Conservation (phyloP, 768 basidiomycete species). For the Naganishia vaughanmartiniae region DNA sequence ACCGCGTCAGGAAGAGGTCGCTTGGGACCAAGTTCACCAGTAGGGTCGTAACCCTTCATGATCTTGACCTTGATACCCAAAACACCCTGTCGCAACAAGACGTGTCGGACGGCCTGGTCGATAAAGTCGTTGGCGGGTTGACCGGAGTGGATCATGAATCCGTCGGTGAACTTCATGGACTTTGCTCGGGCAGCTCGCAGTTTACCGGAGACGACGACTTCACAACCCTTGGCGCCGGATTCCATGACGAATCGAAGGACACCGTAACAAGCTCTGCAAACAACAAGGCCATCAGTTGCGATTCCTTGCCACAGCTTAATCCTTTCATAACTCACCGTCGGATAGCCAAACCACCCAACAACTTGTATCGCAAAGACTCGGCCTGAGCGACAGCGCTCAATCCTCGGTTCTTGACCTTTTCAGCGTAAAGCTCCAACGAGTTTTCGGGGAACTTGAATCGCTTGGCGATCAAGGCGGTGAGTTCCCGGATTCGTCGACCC, state of each 20-base stretch:
- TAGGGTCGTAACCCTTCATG: slow-evolving; percentile 95
- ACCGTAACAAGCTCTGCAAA: slow-evolving; percentile 87
- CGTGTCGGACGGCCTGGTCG: slow-evolving; percentile 95
- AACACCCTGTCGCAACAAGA: slow-evolving; percentile 96
- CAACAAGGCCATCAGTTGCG: not conserved
- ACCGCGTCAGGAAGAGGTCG: slow-evolving; percentile 95
- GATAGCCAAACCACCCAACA: slow-evolving; percentile 98
- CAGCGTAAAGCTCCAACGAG: slow-evolving; percentile 96
- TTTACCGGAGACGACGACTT: slow-evolving; percentile 99
- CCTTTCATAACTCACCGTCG: slow-evolving; percentile 67
- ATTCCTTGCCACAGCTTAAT: not conserved
- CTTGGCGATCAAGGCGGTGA: slow-evolving; percentile 96
- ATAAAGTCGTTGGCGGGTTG: slow-evolving; percentile 96
- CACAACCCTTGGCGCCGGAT: slow-evolving; percentile 98
- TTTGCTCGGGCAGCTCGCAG: slow-evolving; percentile 99
- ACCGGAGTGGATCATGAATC: slow-evolving; percentile 82
- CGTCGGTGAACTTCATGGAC: slow-evolving; percentile 99
- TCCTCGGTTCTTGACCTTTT: slow-evolving; percentile 98
- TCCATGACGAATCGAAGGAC: slow-evolving; percentile 99
- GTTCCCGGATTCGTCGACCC: slow-evolving; percentile 97
- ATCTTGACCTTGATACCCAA: slow-evolving; percentile 99
- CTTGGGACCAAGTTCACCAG: slow-evolving; percentile 80
- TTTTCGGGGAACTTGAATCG: slow-evolving; percentile 99
- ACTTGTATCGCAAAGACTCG: slow-evolving; percentile 96
- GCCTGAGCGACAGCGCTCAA: slow-evolving; percentile 98